Evolutionary conservation across 169 alveolate genomes (phyloP), one percentile per base, ranked within the genome.

Genomic region (Perkinsus chesapeaki): DNA sequence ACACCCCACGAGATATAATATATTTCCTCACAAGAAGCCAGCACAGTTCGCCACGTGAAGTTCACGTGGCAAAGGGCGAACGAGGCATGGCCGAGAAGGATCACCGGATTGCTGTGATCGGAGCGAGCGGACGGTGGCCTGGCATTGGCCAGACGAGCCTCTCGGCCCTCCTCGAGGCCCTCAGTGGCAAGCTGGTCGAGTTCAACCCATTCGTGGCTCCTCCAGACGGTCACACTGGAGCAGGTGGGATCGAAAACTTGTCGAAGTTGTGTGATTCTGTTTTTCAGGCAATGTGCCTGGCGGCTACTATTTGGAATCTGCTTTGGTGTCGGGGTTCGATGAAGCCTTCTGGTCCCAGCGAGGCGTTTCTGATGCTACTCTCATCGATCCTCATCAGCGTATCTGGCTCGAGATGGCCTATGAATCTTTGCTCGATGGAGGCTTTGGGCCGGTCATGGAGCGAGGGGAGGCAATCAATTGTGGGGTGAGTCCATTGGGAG

Each of bases 401-500:
- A 60, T 60, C 37, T 60, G 82, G 82, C 82, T 60, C 37, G 82
- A 60, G 82, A 60, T 60, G 82, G 82, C 82, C 82, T 60, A 60
- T 23, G 82, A 60, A 60, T 27, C 82, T 7, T 34, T 60, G 37
- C 12, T 34, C 31, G 82, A 60, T 60, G 82, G 82, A 1, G 82
- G 82, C 3, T 20, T 60, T 27, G 82, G 82, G 37, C 82, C 82
- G 12, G 82, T 34, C 31, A 60, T 60, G 31, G 82, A 60, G 82
- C 12, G 3, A 7, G 82, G 82, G 82, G 82, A 60, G 0, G 82
- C 82, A 34, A 60, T 60, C 12, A 60, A 60, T 23, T 60, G 82
- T 60, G 82, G 82, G 82, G 82, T 60, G 27, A 60, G 12, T 3
- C 31, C 82, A 5, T 60, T 34, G 82, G 82, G 27, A 34, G 31